Evolutionary conservation across 2,329 filamentous ascomycete genomes (phyloP).

Genomic region (Penicillium janthinellum): DNA sequence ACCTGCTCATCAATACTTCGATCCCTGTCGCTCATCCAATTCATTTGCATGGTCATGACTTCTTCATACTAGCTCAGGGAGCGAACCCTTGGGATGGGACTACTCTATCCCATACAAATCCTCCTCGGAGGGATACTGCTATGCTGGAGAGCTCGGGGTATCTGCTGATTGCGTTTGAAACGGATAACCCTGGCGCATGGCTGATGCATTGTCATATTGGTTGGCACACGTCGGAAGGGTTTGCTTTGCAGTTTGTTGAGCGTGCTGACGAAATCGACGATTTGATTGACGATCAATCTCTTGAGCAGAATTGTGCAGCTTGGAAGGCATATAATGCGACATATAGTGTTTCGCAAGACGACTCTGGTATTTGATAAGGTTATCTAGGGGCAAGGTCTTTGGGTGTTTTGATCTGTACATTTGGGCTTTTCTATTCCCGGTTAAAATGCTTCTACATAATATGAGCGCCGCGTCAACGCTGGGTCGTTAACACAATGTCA

Average conservation of each 20-base stretch:
- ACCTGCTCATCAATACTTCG: conserved; percentile 30
- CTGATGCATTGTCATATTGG: conserved; percentile 42
- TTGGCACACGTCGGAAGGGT: conserved; percentile 33
- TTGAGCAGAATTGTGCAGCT: conserved; percentile 2
- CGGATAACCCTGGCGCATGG: conserved; percentile 56
- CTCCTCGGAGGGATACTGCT: conserved; percentile 52
- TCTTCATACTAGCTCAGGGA: conserved; percentile 64
- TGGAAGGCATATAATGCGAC: conserved; percentile 8
- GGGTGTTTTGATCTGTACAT: background rate
- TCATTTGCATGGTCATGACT: conserved; percentile 72
- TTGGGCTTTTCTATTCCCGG: background rate
- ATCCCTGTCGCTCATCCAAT: conserved; percentile 56
- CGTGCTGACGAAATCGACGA: conserved; percentile 23
- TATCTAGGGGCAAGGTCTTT: background rate
- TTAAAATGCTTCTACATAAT: background rate
- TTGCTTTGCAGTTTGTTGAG: conserved; percentile 40
- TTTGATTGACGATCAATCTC: conserved; percentile 2
- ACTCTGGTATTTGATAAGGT: conserved; percentile 9
- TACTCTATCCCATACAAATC: conserved; percentile 39
- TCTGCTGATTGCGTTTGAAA: conserved; percentile 53
- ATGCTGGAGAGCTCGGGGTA: conserved; percentile 50
- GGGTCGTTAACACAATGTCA: too few species aligned
- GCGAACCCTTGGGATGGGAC: conserved; percentile 34
- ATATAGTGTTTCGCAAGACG: conserved; percentile 4
- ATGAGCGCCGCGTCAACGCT: background rate